Base-by-base conservation (phyloP, 371 early-diverging fungal genomes). In the Lichtheimia corymbifera region DNA sequence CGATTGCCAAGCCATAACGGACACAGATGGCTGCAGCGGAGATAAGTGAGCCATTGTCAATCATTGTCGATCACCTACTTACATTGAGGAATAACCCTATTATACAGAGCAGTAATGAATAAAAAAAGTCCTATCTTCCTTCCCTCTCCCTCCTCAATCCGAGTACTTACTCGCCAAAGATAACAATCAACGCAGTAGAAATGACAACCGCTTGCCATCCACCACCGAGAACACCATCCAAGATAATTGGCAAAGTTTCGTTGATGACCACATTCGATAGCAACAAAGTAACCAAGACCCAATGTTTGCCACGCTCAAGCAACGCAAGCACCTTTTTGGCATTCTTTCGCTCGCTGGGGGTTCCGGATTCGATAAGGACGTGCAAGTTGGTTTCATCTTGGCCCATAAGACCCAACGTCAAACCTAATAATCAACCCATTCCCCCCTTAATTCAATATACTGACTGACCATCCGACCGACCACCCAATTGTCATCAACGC, bases 231-330 rank as follows among this genome's bases (percentile, higher is more conserved):
- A 92, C 79, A 11, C 80, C 80, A 63, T 95, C 92, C 53, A 94
- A 78, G 60, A 98, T 83, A 45, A 97, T 93, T 3, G 98, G 98
- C 50, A 98, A 73, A 0, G 97, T 92, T 71, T 97, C 96, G 74
- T 97, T 97, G 50, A 96, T 85, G 18, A 98, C 79, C 12, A 94
- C 94, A 76, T 97, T 98, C 6, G 91, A 86, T 20, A 98, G 71
- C 40, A 98, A 67, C 49, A 98, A 74, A 3, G 97, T 96, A 2
- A 95, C 94, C 4, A 95, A 76, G 11, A 95, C 87, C 88, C 91
- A 87, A 63, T 93, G 93, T 47, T 85, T 83, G 59, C 91, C 89
- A 58, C 88, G 84, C 27, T 83, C 71, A 20, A 93, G 63, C 50
- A 93, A 76, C 22, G 82, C 85, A 64, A 77, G 76, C 14, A 95